Evolutionary conservation across 1,284 basidiomycete genomes (phyloP).

Genomic region (Butyriboletus appendiculatus): DNA sequence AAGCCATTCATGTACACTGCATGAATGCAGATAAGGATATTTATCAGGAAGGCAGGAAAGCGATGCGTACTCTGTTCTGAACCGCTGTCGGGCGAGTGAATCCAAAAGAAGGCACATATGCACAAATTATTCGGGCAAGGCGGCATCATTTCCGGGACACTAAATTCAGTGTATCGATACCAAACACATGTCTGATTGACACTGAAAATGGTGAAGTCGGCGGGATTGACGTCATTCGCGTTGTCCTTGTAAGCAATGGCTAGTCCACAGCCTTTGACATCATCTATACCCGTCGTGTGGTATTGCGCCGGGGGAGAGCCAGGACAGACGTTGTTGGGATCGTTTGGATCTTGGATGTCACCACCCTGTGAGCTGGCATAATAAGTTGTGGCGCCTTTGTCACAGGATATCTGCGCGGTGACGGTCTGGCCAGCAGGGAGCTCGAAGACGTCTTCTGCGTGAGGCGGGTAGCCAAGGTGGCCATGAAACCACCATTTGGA

Average conservation of each 20-base stretch:
- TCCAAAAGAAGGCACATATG: slow-evolving; percentile 75
- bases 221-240: slow-evolving; percentile 52
- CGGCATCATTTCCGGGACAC: slow-evolving; percentile 65
- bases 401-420: slow-evolving; percentile 31
- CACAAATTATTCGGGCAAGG: slow-evolving; percentile 66
- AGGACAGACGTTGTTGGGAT: slow-evolving; percentile 48
- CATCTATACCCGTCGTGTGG: slow-evolving; percentile 55
- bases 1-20: slow-evolving; percentile 75
- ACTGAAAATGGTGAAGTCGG: slow-evolving; percentile 72
- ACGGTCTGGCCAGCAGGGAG: slow-evolving; percentile 33
- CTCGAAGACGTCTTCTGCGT: slow-evolving; percentile 37
- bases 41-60: not conserved
- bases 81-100: slow-evolving; percentile 53
- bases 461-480: slow-evolving; percentile 37
- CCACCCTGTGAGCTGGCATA: slow-evolving; percentile 52
- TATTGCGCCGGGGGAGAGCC: slow-evolving; percentile 42
- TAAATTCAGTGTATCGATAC: slow-evolving; percentile 63
- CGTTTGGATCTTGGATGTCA: slow-evolving; percentile 41
- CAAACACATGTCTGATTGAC: slow-evolving; percentile 75
- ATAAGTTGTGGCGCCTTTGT: slow-evolving; percentile 46
- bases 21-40: not conserved
- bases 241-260: slow-evolving; percentile 72
- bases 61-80: slow-evolving; percentile 45
- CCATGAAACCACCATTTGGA: slow-evolving; percentile 40
- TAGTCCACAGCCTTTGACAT: slow-evolving; percentile 65